phyloP scores from a whole-genome alignment of 495 filamentous ascomycete species.

The Haplographium delicatum region DNA sequence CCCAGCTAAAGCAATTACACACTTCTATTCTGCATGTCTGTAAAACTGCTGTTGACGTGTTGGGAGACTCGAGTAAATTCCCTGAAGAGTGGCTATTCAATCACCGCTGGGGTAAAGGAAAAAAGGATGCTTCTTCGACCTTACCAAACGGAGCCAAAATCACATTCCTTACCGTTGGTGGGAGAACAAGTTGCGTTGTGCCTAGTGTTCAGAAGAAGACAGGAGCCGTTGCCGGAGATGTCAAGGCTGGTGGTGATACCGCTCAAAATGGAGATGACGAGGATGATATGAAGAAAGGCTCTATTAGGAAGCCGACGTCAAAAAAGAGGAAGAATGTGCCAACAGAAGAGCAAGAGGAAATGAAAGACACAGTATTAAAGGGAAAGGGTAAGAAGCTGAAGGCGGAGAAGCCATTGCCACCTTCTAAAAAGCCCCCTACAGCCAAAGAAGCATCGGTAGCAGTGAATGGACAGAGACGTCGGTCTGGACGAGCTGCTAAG shows the following conservation, averaged over 20 bases:
- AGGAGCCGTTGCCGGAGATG: slow-evolving; percentile 23
- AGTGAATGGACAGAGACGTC: slow-evolving; percentile 26
- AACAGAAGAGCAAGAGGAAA: slow-evolving; percentile 3
- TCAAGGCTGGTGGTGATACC: slow-evolving; percentile 14
- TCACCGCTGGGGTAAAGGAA: slow-evolving; percentile 85
- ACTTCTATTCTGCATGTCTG: slow-evolving; percentile 74
- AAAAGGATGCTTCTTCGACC: slow-evolving; percentile 59
- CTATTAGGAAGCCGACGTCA: not conserved
- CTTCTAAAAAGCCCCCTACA: not conserved
- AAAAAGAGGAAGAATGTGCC: slow-evolving; percentile 3
- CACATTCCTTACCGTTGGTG: slow-evolving; percentile 77
- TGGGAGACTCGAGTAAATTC: slow-evolving; percentile 78
- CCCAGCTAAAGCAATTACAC: slow-evolving; percentile 67
- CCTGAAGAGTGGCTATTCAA: slow-evolving; percentile 90
- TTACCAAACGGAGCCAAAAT: slow-evolving; percentile 83
- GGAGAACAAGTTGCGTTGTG: slow-evolving; percentile 82
- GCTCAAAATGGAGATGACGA: slow-evolving; percentile 33
- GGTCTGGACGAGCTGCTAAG: slow-evolving; percentile 31
- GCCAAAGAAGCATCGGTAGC: slow-evolving; percentile 20
- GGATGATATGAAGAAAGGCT: not conserved
- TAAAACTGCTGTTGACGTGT: slow-evolving; percentile 65
- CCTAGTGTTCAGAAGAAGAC: slow-evolving; percentile 79
- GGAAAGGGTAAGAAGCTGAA: slow-evolving; percentile 7
- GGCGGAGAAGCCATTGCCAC: not conserved
- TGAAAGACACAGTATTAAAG: not conserved